phyloP scores from a whole-genome alignment of 352 stramenopile genomes.

The Pythium brassicae region DNA sequence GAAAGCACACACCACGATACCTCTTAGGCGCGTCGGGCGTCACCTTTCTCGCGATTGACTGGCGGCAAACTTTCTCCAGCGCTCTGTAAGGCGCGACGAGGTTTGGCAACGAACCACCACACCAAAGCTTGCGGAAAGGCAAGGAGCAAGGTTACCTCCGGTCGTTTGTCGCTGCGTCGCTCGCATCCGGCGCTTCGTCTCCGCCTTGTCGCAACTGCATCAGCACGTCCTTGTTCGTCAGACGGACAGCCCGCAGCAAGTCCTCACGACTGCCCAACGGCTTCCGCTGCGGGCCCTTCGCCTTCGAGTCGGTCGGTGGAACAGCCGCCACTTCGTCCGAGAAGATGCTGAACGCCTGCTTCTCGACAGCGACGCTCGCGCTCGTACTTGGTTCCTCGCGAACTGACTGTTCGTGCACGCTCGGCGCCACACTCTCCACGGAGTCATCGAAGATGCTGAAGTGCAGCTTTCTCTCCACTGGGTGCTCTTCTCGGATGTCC shows the following conservation, averaged over 20 bases:
- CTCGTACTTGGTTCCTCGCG: conserved; percentile 21
- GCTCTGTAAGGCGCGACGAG: conserved; percentile 22
- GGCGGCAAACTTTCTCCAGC: conserved; percentile 22
- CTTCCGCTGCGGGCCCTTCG: conserved; percentile 36
- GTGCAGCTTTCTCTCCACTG: conserved; percentile 77
- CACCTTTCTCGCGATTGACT: conserved; percentile 17
- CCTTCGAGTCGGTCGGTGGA: conserved; percentile 1
- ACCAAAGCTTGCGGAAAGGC: background rate
- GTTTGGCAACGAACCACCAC: conserved; percentile 6
- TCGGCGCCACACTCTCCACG: conserved; percentile 55
- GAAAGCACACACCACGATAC: conserved; percentile 24
- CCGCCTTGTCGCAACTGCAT: conserved; percentile 33
- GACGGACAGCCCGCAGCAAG: conserved; percentile 37
- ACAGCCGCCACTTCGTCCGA: conserved; percentile 24
- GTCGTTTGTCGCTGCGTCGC: conserved; percentile 11
- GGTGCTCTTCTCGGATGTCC: conserved; percentile 56
- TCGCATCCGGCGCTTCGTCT: conserved; percentile 1
- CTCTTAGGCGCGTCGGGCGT: conserved; percentile 25
- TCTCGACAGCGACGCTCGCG: conserved; percentile 27
- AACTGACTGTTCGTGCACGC: conserved; percentile 42
- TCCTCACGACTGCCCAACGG: conserved; percentile 65
- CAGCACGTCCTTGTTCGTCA: conserved; percentile 82
- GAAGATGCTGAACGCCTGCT: conserved; percentile 47
- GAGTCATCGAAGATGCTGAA: conserved; percentile 84
- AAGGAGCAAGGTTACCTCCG: conserved; percentile 31